Evolutionary conservation across 2,329 filamentous ascomycete species (phyloP).

Genomic region (Sclerotinia sclerotiorum): DNA sequence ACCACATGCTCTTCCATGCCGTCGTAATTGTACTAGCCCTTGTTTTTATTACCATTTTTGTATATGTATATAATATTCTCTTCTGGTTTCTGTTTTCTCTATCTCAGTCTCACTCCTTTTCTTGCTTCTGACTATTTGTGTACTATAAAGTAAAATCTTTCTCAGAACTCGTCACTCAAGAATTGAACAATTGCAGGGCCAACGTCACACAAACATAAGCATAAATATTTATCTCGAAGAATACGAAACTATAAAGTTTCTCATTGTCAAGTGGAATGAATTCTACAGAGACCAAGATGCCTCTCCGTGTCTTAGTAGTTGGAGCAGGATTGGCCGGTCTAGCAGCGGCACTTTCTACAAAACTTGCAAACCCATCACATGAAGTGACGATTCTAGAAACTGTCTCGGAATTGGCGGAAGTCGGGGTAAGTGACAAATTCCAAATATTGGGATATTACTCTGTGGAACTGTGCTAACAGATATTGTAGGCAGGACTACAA

Average conservation of each 20-base stretch:
- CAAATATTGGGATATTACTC: neutral
- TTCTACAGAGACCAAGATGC: conserved; percentile 20
- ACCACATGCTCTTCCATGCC: neutral
- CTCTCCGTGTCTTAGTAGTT: conserved; percentile 44
- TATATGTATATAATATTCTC: neutral
- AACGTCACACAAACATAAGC: neutral
- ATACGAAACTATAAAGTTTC: neutral
- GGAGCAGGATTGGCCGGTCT: conserved; percentile 48
- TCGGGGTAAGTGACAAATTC: conserved; percentile 35
- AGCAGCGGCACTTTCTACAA: conserved; percentile 43
- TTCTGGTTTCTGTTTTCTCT: neutral
- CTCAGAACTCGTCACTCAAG: neutral
- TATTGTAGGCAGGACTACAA: conserved; percentile 36
- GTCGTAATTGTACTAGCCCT: neutral
- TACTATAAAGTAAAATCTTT: neutral
- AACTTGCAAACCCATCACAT: conserved; percentile 42
- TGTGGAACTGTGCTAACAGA: neutral
- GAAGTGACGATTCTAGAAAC: conserved; percentile 47
- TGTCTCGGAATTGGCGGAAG: conserved; percentile 44
- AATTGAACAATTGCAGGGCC: neutral
- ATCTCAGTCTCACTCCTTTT: neutral
- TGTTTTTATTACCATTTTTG: neutral
- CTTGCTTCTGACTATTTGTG: neutral
- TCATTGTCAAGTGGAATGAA: neutral
- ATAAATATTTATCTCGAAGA: too few species aligned